Conservation (phyloP, 768 basidiomycete species). For the Tephrocybe rancida region DNA sequence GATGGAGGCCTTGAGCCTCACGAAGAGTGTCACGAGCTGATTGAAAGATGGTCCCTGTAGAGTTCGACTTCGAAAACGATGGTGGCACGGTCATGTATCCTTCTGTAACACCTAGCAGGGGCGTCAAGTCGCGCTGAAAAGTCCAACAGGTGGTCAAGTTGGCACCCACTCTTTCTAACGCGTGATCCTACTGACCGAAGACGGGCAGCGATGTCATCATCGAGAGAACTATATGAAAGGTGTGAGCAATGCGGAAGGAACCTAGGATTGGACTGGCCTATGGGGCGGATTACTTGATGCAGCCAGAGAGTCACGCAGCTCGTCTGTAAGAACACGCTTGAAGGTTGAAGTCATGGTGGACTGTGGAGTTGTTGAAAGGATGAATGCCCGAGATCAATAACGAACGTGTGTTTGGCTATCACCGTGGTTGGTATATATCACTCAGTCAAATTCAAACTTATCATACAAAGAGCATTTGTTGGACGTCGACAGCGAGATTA, state of each 20-base stretch:
- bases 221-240: constrained; percentile 35
- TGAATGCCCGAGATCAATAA: background rate
- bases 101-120: constrained; percentile 55
- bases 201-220: constrained; percentile 51
- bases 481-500: too few species aligned
- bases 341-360: constrained; percentile 13
- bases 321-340: constrained; percentile 33
- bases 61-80: constrained; percentile 41
- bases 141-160: background rate
- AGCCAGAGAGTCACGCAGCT: constrained; percentile 16
- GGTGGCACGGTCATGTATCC: constrained; percentile 50
- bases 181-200: constrained; percentile 62
- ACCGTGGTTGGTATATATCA: too few species aligned
- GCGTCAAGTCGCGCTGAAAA: constrained; percentile 27
- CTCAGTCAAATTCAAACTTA: too few species aligned
- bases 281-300: constrained; percentile 14
- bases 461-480: too few species aligned
- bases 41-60: constrained; percentile 47
- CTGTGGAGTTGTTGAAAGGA: background rate
- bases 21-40: constrained; percentile 60
- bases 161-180: constrained; percentile 57
- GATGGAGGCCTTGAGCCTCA: constrained; percentile 36
- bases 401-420: background rate
- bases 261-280: constrained; percentile 12
- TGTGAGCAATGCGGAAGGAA: background rate